Evolutionary conservation across 257 asterid species (phyloP).

Genomic region (Phtheirospermum japonicum): DNA sequence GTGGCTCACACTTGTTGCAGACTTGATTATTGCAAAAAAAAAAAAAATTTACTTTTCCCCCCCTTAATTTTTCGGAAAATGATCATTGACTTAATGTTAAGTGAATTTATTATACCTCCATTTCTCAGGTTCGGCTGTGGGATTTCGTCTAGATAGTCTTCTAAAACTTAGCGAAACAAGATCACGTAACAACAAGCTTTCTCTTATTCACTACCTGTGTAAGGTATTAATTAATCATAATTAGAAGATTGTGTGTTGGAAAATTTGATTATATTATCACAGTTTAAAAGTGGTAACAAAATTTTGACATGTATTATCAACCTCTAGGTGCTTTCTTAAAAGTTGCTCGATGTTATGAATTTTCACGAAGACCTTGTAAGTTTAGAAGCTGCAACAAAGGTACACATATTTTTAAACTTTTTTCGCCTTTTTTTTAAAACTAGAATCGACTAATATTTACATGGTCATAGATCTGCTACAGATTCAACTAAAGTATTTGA

Average conservation of each 20-base stretch:
- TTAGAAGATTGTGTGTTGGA: neutral
- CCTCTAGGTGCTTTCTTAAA: conserved; percentile 64
- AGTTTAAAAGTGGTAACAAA: conserved; percentile 7
- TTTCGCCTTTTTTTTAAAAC: neutral
- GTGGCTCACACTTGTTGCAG: conserved; percentile 47
- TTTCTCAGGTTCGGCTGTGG: conserved; percentile 78
- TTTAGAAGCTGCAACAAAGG: conserved; percentile 85
- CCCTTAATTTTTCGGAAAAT: no score
- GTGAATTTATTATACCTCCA: neutral
- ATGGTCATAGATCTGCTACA: conserved; percentile 33
- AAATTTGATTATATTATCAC: neutral
- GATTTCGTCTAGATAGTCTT: conserved; percentile 90
- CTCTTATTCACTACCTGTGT: conserved; percentile 89
- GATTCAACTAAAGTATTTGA: conserved; percentile 76
- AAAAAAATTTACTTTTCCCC: no score
- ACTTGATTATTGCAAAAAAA: no score
- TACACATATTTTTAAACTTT: conserved; percentile 18
- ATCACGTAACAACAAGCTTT: conserved; percentile 71
- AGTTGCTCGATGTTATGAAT: conserved; percentile 69
- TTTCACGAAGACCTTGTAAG: conserved; percentile 59
- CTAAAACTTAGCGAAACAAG: conserved; percentile 85
- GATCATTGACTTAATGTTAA: no score
- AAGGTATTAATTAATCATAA: conserved; percentile 44
- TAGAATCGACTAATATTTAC: conserved; percentile 22
- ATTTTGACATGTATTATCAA: conserved; percentile 18